phyloP scores from a whole-genome alignment of 1,139 yeast species.

The Candida labiduridarum region DNA sequence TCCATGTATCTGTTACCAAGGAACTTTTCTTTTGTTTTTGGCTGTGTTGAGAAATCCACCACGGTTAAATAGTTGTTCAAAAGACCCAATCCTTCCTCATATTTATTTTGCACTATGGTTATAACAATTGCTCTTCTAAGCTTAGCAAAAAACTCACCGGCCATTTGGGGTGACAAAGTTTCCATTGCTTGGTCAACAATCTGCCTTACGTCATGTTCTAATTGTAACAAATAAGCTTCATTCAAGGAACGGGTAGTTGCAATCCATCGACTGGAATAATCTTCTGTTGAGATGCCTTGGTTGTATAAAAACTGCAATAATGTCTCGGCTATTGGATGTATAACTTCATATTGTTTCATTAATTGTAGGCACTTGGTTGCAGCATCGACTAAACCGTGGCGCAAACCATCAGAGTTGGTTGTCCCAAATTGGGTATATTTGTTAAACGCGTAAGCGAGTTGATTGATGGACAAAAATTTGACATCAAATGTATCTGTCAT shows the following conservation, averaged over 20 bases:
- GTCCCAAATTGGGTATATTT: slow-evolving; percentile 12
- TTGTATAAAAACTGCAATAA: slow-evolving; percentile 15
- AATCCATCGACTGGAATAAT: slow-evolving; percentile 7
- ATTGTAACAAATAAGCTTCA: background rate
- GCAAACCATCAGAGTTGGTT: background rate
- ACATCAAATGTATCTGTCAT: slow-evolving; percentile 12
- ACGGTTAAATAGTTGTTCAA: slow-evolving; percentile 22
- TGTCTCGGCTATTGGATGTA: slow-evolving; percentile 19
- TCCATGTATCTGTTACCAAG: slow-evolving; percentile 27
- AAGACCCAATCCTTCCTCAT: slow-evolving; percentile 22
- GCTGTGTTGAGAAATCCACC: slow-evolving; percentile 28
- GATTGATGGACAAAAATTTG: slow-evolving; percentile 15
- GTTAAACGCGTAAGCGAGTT: slow-evolving; percentile 16
- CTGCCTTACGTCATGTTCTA: slow-evolving; percentile 5
- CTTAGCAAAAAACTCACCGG: slow-evolving; percentile 11
- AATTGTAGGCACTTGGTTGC: slow-evolving; percentile 16
- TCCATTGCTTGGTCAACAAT: slow-evolving; percentile 2
- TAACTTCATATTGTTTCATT: slow-evolving; percentile 24
- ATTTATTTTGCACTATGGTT: slow-evolving; percentile 22
- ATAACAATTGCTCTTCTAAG: slow-evolving; percentile 13
- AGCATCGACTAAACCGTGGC: slow-evolving; percentile 5
- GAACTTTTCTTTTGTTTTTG: slow-evolving; percentile 23
- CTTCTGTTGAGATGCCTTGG: slow-evolving; percentile 4
- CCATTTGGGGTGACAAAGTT: background rate
- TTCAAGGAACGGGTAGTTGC: slow-evolving; percentile 1